Percentiles rank a stretch among this genome's conserved stretches.
These are phyloP conservation scores for Leishmania martiniquensis DNA, from an alignment of 208 protist species.

Conservation along the genomic window DNA sequence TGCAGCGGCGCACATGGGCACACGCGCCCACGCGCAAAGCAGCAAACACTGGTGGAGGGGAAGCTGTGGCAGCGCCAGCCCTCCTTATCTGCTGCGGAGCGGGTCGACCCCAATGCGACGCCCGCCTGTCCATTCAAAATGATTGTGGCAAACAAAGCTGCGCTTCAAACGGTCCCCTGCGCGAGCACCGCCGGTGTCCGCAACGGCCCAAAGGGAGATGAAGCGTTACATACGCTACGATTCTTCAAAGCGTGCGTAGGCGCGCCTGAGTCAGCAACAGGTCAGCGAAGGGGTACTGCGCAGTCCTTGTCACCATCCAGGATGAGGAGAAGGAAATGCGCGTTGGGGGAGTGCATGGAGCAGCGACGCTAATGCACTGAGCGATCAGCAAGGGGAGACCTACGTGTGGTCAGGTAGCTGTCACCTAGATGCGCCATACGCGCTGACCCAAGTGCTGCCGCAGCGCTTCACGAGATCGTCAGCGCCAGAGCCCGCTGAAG, in stretches of 20 bases:
- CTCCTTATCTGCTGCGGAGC: not conserved
- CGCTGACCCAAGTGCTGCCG: not conserved
- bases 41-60: not conserved
- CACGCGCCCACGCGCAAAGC: not conserved
- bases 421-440: not conserved
- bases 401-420: not conserved
- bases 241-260: not conserved
- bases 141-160: too few relatives aligned
- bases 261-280: not conserved
- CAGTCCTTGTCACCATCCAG: not conserved
- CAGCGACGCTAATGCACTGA: not conserved
- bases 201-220: too few relatives aligned
- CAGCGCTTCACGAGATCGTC: constrained; percentile 7
- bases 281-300: not conserved
- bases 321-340: not conserved
- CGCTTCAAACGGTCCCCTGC: not conserved
- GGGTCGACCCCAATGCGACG: not conserved
- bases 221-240: not conserved
- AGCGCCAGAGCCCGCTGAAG: constrained; percentile 16
- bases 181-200: too few relatives aligned
- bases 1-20: not conserved
- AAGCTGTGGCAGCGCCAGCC: not conserved
- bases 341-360: not conserved
- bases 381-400: not conserved
- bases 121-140: not conserved